Base-by-base conservation (phyloP, 352 stramenopile genomes). In the Pseudoperonospora humuli region DNA sequence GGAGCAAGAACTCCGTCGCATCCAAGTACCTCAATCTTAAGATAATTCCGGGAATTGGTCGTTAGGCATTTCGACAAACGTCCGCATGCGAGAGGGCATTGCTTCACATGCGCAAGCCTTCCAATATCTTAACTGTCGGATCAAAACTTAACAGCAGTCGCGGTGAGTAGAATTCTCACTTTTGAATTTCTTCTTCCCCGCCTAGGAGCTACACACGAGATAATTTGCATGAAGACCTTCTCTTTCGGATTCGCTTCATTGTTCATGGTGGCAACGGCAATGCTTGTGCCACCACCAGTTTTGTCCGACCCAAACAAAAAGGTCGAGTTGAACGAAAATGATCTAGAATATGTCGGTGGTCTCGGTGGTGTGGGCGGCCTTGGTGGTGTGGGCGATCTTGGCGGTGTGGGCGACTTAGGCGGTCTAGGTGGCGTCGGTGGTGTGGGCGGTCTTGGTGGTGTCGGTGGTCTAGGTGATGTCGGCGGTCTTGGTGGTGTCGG, bases 211-310 rank as follows among this genome's bases (percentile, higher is more conserved):
- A 11, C 20, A 33, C 21, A 31, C 37, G 33, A 18, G 36, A 17
- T 36, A 43, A 61, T 0, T 23, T 23, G 2, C 18, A 65, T 61
- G 56, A 65, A 61, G 36, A 9, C 32, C 1, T 32, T 54, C 15
- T 50, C 46, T 25, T 19, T 43, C 14, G 19, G 32, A 28, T 34
- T 46, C 15, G 40, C 21, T 10, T 53, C 46, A 32, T 41, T 13
- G 20, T 24, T 57, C 25, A 26, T 48, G 9, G 35, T 45, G 23
- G 29, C 51, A 11, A 43, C 42, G 31, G 51, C 50, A 23, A 34
- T 14, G 10, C 27, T 53, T 23, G 36, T 45, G 5, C 45, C 40
- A 5, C 15, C 32, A 36, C 29, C 29, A n/a, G 19, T 21, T 11
- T 21, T 63, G 27, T n/a, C 31, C 39, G 43, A 13, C 31, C n/a